phyloP scores from a whole-genome alignment of 1,284 basidiomycete species.

The Dichomitus squalens region DNA sequence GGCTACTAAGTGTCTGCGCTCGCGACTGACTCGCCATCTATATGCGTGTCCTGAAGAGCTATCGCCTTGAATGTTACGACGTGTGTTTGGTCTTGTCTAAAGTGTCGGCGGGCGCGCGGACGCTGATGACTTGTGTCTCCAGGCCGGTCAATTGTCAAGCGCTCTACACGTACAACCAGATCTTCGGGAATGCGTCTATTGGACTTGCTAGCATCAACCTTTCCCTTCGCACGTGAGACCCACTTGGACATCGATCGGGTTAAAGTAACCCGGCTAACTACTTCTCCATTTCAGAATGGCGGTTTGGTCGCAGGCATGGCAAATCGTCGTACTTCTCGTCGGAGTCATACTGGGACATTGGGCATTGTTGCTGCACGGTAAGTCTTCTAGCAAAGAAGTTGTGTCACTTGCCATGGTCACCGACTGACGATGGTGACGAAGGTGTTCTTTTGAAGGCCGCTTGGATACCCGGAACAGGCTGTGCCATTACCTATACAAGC shows the following conservation, averaged over 20 bases:
- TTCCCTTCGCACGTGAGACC: constrained; percentile 68
- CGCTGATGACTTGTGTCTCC: constrained; percentile 8
- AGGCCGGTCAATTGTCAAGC: constrained; percentile 67
- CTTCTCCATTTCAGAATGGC: constrained; percentile 56
- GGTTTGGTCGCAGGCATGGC: constrained; percentile 65
- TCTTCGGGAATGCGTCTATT: constrained; percentile 70
- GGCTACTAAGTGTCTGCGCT: neutral
- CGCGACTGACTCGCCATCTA: neutral
- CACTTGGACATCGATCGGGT: too few species aligned
- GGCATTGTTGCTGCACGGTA: constrained; percentile 75
- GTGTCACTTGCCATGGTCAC: constrained; percentile 13
- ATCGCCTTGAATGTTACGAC: constrained; percentile 59
- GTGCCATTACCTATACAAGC: constrained; percentile 58
- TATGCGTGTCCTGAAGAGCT: constrained; percentile 38
- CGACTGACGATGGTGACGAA: constrained; percentile 25
- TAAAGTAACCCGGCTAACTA: neutral
- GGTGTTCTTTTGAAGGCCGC: constrained; percentile 63
- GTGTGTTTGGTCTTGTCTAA: constrained; percentile 35
- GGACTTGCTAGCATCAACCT: constrained; percentile 79
- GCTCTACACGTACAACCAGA: constrained; percentile 73
- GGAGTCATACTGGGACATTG: constrained; percentile 71
- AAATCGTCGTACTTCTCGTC: constrained; percentile 55
- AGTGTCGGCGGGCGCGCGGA: neutral
- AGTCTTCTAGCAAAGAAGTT: constrained; percentile 23
- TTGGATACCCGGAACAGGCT: constrained; percentile 50